Evolutionary conservation across 768 basidiomycete species (phyloP).

Genomic region (Paxillus involutus): DNA sequence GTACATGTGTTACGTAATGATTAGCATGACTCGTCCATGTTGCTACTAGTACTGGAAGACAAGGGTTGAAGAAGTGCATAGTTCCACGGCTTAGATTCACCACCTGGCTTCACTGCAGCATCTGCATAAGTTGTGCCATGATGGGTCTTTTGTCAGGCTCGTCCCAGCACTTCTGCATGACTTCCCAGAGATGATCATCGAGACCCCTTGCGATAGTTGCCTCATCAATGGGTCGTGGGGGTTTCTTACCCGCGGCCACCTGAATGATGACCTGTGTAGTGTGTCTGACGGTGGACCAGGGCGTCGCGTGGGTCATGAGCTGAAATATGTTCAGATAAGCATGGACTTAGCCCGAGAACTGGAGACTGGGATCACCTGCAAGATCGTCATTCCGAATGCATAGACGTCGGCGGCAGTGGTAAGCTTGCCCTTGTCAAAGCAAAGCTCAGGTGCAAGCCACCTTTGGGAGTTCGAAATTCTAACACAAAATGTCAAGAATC

Average conservation of each 20-base stretch:
- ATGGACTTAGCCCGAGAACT: background rate
- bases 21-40: too few relatives aligned
- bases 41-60: too few relatives aligned
- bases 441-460: conserved; percentile 60
- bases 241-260: conserved; percentile 42
- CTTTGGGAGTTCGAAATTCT: conserved; percentile 35
- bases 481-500: background rate
- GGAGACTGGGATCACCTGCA: conserved; percentile 41
- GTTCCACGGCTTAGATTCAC: background rate
- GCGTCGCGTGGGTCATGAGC: conserved; percentile 55
- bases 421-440: conserved; percentile 46
- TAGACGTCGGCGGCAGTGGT: conserved; percentile 53
- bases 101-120: conserved; percentile 6
- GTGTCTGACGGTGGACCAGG: conserved; percentile 49
- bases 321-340: conserved; percentile 20
- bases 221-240: conserved; percentile 38
- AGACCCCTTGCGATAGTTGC: conserved; percentile 41
- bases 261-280: conserved; percentile 52
- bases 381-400: conserved; percentile 55
- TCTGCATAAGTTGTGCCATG: conserved; percentile 35
- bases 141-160: conserved; percentile 38
- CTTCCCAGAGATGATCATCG: conserved; percentile 44
- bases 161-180: conserved; percentile 46
- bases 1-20: background rate
- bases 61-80: background rate